These are phyloP conservation scores for Capsicum chinense DNA, from an alignment of 257 asterid genomes.

Conservation along the genomic window DNA sequence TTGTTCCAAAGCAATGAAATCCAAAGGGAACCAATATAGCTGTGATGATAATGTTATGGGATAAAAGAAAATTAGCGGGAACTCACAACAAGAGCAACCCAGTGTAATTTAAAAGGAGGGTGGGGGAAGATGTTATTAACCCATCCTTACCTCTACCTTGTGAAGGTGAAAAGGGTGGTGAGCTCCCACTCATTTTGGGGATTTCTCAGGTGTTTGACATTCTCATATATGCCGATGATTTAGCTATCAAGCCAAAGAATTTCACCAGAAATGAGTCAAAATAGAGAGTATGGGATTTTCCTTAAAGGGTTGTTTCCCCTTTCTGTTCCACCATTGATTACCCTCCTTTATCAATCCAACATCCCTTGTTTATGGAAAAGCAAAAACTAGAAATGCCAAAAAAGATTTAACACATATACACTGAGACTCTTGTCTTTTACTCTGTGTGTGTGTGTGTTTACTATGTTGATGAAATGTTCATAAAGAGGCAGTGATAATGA, in stretches of 20 bases:
- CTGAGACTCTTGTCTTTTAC: not conserved
- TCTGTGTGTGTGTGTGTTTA: not conserved
- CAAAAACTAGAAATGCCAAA: too few species aligned
- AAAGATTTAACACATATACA: too few species aligned
- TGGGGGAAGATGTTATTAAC: too few species aligned
- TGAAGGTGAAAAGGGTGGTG: too few species aligned
- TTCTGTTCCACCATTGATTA: conserved; percentile 23
- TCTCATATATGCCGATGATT: not conserved
- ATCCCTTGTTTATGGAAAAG: too few species aligned
- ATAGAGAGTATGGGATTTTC: too few species aligned
- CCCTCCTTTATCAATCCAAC: too few species aligned
- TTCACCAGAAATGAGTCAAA: not conserved
- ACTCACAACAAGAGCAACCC: not conserved
- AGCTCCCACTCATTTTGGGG: not conserved
- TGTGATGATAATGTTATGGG: not conserved
- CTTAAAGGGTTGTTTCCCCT: conserved; percentile 22
- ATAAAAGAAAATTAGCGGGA: not conserved
- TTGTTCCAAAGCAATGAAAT: not conserved
- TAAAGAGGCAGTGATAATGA: not conserved
- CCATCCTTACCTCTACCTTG: too few species aligned
- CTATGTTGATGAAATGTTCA: not conserved
- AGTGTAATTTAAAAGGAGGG: not conserved
- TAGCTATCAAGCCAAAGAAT: not conserved
- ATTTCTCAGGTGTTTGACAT: not conserved
- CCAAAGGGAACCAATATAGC: not conserved